Base-by-base conservation (phyloP, 2,329 filamentous ascomycete genomes). In the Claviceps spartinae region DNA sequence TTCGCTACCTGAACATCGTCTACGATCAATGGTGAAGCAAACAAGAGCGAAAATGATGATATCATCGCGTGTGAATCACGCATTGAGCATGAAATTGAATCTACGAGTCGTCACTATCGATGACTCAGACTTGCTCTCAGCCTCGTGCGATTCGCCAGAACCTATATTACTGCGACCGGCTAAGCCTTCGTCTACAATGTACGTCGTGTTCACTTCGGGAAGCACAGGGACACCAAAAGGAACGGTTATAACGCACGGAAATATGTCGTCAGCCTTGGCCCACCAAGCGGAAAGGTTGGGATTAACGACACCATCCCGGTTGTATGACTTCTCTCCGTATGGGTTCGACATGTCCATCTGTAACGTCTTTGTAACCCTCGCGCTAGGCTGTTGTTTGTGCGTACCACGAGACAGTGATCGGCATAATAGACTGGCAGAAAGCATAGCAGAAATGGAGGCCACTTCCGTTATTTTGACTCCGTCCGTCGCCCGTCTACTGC, bases 11-110 rank as follows among this genome's bases (percentile, higher is more conserved):
- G 66, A 69, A 55, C 69, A 69, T 13, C 65, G 73, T 48, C 60
- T 75, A 26, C 66, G 65, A 44, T 68, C 69, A 38, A 73, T 75
- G 36, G 65, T 72, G 5, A 65, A 73, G 50, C 70, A 74, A 54
- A 47, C 45, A 4, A 13, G 45, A 20, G 30, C 45, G 7, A n/a
- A 9, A 3, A 18, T 47, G 5, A 3, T 47, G 16, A 16, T 47
- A 6, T 47, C 45, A 1, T 47, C 45, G 4, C 4, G 1, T 9
- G 14, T 6, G 13, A 34, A 47, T 5, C 14, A 16, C 9, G n/a
- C 26, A 5, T 8, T 47, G 45, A 36, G 45, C 5, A 30, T 9
- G 26, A 36, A 18, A 11, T 34, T 37, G n/a, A 13, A n/a, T 3
- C 26, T 18, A 7, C 2, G 11, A 2, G 20, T 47, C n/a, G 5